phyloP scores from a whole-genome alignment of 495 filamentous ascomycete genomes.

The Chlorociboria aeruginascens region DNA sequence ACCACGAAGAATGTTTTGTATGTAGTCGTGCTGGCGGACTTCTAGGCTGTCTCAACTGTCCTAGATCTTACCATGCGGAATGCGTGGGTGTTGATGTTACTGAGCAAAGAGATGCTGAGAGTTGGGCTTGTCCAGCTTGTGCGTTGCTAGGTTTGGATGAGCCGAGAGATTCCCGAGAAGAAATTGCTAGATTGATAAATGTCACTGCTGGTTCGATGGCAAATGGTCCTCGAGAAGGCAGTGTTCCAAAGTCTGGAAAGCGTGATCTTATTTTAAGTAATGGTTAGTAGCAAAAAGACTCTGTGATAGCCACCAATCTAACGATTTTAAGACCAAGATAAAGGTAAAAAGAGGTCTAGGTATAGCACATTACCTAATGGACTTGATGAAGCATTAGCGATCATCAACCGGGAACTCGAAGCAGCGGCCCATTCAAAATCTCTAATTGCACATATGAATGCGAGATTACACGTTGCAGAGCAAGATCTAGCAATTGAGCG shows the following conservation, averaged over 20 bases:
- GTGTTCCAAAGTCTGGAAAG: background rate
- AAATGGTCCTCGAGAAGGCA: background rate
- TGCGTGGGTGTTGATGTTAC: background rate
- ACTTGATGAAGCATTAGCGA: background rate
- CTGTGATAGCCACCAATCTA: background rate
- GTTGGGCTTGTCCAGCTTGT: background rate
- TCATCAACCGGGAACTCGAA: constrained; percentile 1
- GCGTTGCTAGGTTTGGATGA: background rate
- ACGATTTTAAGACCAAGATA: background rate
- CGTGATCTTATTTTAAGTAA: background rate
- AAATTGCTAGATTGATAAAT: background rate
- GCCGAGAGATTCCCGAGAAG: background rate
- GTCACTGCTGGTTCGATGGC: no score
- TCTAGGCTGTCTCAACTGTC: background rate
- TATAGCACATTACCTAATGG: background rate
- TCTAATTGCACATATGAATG: background rate
- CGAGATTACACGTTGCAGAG: background rate
- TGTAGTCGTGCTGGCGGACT: background rate
- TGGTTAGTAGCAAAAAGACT: background rate
- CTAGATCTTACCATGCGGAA: background rate
- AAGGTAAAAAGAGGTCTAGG: background rate
- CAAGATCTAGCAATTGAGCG: background rate
- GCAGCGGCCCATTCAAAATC: background rate
- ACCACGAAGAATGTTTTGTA: background rate
- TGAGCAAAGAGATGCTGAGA: background rate